phyloP scores from a whole-genome alignment of 2,329 filamentous ascomycete genomes.

The Aspergillus sp. region DNA sequence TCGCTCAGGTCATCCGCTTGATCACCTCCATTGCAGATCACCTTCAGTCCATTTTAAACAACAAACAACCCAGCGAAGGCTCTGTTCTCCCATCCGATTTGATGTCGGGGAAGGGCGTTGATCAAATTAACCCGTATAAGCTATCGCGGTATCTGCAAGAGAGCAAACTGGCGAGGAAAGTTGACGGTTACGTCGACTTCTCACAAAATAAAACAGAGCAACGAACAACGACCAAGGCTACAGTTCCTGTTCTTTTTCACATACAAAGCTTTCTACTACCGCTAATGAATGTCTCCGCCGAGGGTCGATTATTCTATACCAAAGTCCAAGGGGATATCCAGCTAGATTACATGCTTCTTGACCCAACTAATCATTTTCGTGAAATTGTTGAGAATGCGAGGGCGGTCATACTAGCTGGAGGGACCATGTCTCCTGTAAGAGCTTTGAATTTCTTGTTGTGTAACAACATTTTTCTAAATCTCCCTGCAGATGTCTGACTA shows the following conservation, averaged over 20 bases:
- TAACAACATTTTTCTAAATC: conserved; percentile 11
- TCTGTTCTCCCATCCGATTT: conserved; percentile 70
- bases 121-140: conserved; percentile 93
- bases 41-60: conserved; percentile 54
- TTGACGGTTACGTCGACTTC: conserved; percentile 79
- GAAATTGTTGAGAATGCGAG: conserved; percentile 81
- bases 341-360: conserved; percentile 83
- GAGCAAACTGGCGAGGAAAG: conserved; percentile 90
- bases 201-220: conserved; percentile 52
- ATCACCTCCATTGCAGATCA: conserved; percentile 75
- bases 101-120: conserved; percentile 79
- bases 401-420: conserved; percentile 86
- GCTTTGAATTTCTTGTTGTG: neutral
- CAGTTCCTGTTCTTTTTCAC: conserved; percentile 59
- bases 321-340: conserved; percentile 52
- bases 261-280: conserved; percentile 71
- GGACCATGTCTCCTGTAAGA: conserved; percentile 85
- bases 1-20: conserved; percentile 81
- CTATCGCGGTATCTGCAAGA: conserved; percentile 84
- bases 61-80: conserved; percentile 56
- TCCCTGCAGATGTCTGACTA: conserved; percentile 73
- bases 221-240: conserved; percentile 25
- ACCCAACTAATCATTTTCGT: conserved; percentile 87
- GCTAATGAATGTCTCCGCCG: conserved; percentile 78
- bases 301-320: conserved; percentile 61